phyloP scores from a whole-genome alignment of 2,329 filamentous ascomycete species.

The Eutypa lata region DNA sequence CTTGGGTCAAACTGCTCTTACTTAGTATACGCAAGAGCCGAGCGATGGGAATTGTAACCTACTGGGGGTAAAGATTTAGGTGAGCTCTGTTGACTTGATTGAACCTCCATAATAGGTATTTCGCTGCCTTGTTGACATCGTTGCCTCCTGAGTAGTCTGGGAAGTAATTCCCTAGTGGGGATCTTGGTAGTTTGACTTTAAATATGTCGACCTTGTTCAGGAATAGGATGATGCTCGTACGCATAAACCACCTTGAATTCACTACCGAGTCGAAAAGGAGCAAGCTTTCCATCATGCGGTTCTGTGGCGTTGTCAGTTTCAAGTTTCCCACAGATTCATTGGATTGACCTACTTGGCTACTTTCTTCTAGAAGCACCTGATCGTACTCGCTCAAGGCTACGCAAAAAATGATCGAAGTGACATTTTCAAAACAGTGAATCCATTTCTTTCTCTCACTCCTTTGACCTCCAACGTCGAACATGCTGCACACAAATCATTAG shows the following conservation, averaged over 20 bases:
- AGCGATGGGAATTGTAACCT: slow-evolving; percentile 39
- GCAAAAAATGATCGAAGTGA: slow-evolving; percentile 99
- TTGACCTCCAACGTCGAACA: slow-evolving; percentile 98
- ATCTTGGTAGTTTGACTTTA: slow-evolving; percentile 87
- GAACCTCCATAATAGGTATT: slow-evolving; percentile 96
- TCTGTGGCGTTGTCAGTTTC: slow-evolving; percentile 50
- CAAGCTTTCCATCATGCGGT: slow-evolving; percentile 99
- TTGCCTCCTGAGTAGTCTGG: slow-evolving; percentile 97
- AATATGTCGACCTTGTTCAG: slow-evolving; percentile 99
- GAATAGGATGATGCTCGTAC: slow-evolving; percentile 97
- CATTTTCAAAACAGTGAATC: slow-evolving; percentile 99
- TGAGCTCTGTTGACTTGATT: slow-evolving; percentile 98
- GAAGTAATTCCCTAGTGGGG: slow-evolving; percentile 91
- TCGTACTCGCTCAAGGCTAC: slow-evolving; percentile 98
- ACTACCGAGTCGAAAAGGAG: slow-evolving; percentile 97
- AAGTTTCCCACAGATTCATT: not conserved
- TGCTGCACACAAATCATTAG: slow-evolving; percentile 54
- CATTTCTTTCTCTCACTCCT: slow-evolving; percentile 98
- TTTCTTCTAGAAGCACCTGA: slow-evolving; percentile 93
- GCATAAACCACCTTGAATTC: slow-evolving; percentile 98
- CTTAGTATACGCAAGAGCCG: slow-evolving; percentile 16
- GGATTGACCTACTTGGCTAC: slow-evolving; percentile 72
- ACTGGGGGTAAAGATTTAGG: slow-evolving; percentile 97
- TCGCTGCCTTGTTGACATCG: slow-evolving; percentile 96
- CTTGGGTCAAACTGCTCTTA: slow-evolving; percentile 79